Conservation (phyloP, 768 basidiomycete genomes). For the Boletus sensibilis region DNA sequence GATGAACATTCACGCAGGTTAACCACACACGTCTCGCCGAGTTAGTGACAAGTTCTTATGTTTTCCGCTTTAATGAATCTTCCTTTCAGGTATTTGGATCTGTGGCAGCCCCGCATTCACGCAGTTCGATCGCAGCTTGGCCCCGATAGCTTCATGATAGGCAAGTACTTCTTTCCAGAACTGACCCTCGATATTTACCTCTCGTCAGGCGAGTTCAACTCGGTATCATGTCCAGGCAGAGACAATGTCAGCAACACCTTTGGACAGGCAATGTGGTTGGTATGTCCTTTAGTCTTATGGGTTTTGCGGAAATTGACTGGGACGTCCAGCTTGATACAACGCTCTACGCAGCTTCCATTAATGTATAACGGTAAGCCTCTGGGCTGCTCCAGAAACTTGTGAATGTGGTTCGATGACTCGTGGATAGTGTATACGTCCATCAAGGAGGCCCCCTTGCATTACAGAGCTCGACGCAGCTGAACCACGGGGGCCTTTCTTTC, state of each 20-base stretch:
- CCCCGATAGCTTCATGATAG: constrained; percentile 48
- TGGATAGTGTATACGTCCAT: constrained; percentile 47
- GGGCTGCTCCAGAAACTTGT: neutral
- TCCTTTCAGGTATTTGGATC: constrained; percentile 46
- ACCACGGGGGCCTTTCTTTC: constrained; percentile 46
- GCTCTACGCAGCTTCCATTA: constrained; percentile 36
- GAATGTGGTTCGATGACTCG: neutral
- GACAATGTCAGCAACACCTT: constrained; percentile 53
- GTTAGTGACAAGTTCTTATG: constrained; percentile 28
- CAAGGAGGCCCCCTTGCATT: constrained; percentile 53
- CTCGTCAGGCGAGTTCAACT: constrained; percentile 50
- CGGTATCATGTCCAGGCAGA: constrained; percentile 52
- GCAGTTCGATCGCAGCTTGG: constrained; percentile 48
- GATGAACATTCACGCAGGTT: constrained; percentile 34
- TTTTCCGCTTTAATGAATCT: neutral
- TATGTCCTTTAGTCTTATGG: constrained; percentile 26
- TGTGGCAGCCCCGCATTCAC: constrained; percentile 54
- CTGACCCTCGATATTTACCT: neutral
- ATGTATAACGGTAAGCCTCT: constrained; percentile 42
- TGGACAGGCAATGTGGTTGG: constrained; percentile 54
- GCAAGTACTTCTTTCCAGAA: constrained; percentile 20
- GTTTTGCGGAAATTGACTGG: neutral
- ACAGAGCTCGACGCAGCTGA: constrained; percentile 49
- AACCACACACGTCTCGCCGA: constrained; percentile 51
- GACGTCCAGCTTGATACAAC: constrained; percentile 15